Percentiles rank a stretch among this genome's conserved stretches.
phyloP scores from a whole-genome alignment of 2,329 filamentous ascomycete species.

The Gaeumannomyces sp. region DNA sequence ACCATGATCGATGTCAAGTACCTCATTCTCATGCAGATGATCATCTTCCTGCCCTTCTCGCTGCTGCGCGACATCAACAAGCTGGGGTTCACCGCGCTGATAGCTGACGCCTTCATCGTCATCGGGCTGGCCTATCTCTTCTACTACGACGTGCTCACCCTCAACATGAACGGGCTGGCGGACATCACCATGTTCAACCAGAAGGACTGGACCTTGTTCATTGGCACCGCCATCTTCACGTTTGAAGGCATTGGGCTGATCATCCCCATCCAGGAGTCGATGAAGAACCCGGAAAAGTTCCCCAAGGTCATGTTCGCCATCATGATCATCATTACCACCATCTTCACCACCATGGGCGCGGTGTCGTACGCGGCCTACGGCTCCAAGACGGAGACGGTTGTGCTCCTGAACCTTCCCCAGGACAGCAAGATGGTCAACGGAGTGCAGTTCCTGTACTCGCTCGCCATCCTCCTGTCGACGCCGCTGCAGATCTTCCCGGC shows the following conservation, averaged over 20 bases:
- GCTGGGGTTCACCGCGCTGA: conserved; percentile 86
- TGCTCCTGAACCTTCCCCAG: conserved; percentile 92
- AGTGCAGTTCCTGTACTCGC: conserved; percentile 94
- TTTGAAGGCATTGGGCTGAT: conserved; percentile 97
- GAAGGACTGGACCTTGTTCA: conserved; percentile 92
- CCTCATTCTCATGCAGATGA: conserved; percentile 89
- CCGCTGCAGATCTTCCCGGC: conserved; percentile 96
- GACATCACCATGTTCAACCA: conserved; percentile 90
- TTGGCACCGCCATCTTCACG: conserved; percentile 97
- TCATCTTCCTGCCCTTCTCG: conserved; percentile 91
- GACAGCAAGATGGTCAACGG: conserved; percentile 92
- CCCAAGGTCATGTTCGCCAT: conserved; percentile 80
- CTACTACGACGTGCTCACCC: conserved; percentile 87
- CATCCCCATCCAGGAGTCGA: conserved; percentile 96
- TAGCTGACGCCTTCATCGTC: conserved; percentile 92
- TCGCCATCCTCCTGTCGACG: conserved; percentile 92
- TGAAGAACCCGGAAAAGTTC: conserved; percentile 87
- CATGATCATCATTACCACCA: conserved; percentile 89
- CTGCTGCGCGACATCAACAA: conserved; percentile 95
- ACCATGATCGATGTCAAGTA: conserved; percentile 79
- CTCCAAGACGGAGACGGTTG: conserved; percentile 90
- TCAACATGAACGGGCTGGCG: conserved; percentile 67
- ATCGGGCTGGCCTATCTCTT: conserved; percentile 89
- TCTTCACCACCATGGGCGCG: conserved; percentile 88
- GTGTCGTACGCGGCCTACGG: conserved; percentile 95